These are phyloP conservation scores for Coemansia sp. DNA, from an alignment of 192 early-diverging fungal genomes.

Conservation along the genomic window DNA sequence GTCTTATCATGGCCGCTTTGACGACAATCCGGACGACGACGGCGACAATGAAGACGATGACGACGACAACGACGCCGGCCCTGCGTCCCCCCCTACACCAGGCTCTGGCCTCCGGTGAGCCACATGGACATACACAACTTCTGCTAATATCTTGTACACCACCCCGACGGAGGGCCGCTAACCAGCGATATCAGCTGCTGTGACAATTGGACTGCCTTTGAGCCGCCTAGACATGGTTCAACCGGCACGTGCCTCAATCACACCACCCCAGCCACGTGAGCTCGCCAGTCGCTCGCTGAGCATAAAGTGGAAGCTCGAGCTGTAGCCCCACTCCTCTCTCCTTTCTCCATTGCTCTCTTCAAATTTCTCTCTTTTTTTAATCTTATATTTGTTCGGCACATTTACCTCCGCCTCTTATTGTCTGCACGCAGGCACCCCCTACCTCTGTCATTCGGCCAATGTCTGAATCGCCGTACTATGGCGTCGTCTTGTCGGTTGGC, in stretches of 20 bases:
- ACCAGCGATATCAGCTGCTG: neutral
- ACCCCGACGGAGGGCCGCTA: neutral
- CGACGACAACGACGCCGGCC: constrained; percentile 9
- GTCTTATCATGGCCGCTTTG: constrained; percentile 25
- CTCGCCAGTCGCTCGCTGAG: neutral
- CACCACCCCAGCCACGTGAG: constrained; percentile 6
- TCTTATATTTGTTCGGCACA: neutral
- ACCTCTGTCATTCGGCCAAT: constrained; percentile 12
- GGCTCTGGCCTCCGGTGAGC: neutral
- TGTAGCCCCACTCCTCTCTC: neutral
- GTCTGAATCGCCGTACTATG: constrained; percentile 33
- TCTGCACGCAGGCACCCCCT: neutral
- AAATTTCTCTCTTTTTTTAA: neutral
- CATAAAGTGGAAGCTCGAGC: neutral
- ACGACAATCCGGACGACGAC: constrained; percentile 26
- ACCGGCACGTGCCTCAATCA: constrained; percentile 4
- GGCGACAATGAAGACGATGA: constrained; percentile 37
- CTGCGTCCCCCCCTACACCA: neutral
- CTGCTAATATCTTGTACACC: constrained; percentile 1
- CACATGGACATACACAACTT: neutral
- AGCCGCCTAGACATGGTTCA: constrained; percentile 6
- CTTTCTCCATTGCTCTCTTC: neutral
- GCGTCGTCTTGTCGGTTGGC: constrained; percentile 59
- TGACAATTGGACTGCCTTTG: neutral
- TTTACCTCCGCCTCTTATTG: neutral